Evolutionary conservation across 352 stramenopile genomes (phyloP).

Genomic region (Pythium utonaiense): DNA sequence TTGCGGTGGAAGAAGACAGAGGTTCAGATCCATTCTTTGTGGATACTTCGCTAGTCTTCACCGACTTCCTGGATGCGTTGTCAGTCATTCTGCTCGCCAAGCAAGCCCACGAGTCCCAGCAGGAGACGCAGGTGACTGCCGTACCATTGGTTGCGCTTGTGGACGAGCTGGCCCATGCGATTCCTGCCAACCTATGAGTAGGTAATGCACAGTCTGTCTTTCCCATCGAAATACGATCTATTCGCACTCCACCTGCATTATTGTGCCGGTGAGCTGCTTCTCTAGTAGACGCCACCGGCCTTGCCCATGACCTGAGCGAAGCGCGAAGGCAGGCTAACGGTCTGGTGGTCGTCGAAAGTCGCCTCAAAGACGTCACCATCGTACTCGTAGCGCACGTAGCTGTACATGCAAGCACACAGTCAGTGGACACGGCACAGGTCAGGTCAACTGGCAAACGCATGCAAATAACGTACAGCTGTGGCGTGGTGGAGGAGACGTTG

Average conservation of each 20-base stretch:
- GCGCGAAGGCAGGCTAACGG: constrained; percentile 64
- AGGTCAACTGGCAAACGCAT: background rate
- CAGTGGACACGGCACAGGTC: background rate
- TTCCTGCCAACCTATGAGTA: constrained; percentile 1
- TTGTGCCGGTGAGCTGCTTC: background rate
- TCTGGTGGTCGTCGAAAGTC: constrained; percentile 74
- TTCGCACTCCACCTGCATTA: background rate
- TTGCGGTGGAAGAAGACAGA: constrained; percentile 1
- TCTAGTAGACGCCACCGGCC: constrained; percentile 58
- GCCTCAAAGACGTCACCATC: constrained; percentile 73
- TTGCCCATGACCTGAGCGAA: constrained; percentile 70
- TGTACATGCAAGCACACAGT: constrained; percentile 18
- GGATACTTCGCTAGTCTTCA: constrained; percentile 44
- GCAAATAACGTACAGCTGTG: constrained; percentile 56
- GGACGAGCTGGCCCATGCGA: constrained; percentile 40
- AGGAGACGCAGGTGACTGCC: background rate
- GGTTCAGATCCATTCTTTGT: constrained; percentile 49
- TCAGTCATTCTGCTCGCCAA: constrained; percentile 46
- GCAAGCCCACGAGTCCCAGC: constrained; percentile 26
- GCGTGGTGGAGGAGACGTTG: constrained; percentile 29
- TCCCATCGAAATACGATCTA: constrained; percentile 1
- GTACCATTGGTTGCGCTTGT: constrained; percentile 34
- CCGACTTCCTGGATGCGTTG: constrained; percentile 55
- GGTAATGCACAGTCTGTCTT: background rate
- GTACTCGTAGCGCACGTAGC: constrained; percentile 77